phyloP scores from a whole-genome alignment of 2,329 filamentous ascomycete species.

The Aureobasidium subglaciale region DNA sequence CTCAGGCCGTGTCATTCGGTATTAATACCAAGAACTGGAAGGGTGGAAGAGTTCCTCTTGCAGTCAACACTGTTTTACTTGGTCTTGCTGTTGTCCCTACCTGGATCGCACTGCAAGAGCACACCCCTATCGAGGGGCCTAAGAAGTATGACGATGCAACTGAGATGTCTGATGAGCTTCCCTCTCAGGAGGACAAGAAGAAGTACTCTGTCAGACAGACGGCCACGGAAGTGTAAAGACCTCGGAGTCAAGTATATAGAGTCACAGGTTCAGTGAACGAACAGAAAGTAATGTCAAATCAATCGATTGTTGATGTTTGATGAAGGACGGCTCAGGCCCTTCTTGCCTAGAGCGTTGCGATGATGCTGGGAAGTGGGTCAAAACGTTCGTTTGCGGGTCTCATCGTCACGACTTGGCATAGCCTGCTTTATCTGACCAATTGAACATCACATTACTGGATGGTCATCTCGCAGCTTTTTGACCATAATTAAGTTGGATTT shows the following conservation, averaged over 20 bases:
- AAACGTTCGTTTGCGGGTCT: too few relatives aligned
- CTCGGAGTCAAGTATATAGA: too few relatives aligned
- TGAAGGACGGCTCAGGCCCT: too few relatives aligned
- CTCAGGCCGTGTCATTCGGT: constrained; percentile 38
- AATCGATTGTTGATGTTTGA: too few relatives aligned
- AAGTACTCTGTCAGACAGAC: constrained; percentile 11
- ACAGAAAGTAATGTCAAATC: too few relatives aligned
- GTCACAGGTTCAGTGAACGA: too few relatives aligned
- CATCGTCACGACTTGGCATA: neutral
- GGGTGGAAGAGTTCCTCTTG: constrained; percentile 37
- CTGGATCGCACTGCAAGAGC: constrained; percentile 27
- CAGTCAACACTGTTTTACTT: constrained; percentile 32
- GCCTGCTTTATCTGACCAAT: neutral
- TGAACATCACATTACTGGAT: neutral
- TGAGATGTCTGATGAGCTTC: neutral
- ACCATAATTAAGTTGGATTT: constrained; percentile 2
- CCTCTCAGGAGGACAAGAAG: neutral
- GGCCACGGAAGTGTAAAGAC: neutral
- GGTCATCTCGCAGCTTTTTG: neutral
- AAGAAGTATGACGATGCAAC: constrained; percentile 5
- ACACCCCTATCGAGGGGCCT: constrained; percentile 22
- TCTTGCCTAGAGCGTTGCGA: too few relatives aligned
- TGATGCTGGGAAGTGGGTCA: too few relatives aligned
- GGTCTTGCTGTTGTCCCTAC: constrained; percentile 25
- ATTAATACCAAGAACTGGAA: constrained; percentile 39